Evolutionary conservation across 331 rosid genomes (phyloP), one percentile per base, ranked within the genome.

Genomic region (Telfairia occidentalis): DNA sequence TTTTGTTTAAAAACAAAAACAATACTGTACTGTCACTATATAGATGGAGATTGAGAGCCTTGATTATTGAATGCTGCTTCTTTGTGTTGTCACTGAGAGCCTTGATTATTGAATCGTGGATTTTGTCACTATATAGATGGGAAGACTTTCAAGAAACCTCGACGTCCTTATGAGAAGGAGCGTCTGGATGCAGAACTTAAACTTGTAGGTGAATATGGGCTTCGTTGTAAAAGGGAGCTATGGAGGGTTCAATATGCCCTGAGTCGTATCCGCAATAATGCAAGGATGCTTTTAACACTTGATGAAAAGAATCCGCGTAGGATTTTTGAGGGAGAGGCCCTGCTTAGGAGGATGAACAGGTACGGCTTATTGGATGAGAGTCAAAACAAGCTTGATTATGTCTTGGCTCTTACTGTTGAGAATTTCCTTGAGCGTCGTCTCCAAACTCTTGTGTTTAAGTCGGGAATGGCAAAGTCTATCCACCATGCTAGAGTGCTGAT

Each of bases 341-440:
- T 75, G 30, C 67, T 75, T 23, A 23, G 73, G 35, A 5, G 73
- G 53, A 66, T 66, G 73, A 66, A 66, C 21, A 40, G 53, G 19
- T 66, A 66, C 1, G 73, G 73, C 5, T 53, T 66, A 5, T 40
- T 40, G 53, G 73, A 66, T 40, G 73, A 75, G 71, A 75, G 67
- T 75, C 78, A 75, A 32, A 75, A 75, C 57, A 75, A 75, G 78
- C 78, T 75, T 24, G 78, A 75, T 75, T 75, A 75, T 15, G 78
- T 75, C 18, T 75, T 75, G 67, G 78, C 78, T 2, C 78, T 75
- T 16, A 75, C 78, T 7, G 78, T 75, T 0, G 78, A 75, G 71
- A 75, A 75, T 28, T 75, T 75, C 40, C 78, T 75, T 3, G 78
- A 75, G 71, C 78, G 78, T 37, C 78, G 78, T 28, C 69, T 75